Evolutionary conservation across 2,329 filamentous ascomycete species (phyloP), one percentile per base, ranked within the genome.

Genomic region (Dothistroma septosporum): DNA sequence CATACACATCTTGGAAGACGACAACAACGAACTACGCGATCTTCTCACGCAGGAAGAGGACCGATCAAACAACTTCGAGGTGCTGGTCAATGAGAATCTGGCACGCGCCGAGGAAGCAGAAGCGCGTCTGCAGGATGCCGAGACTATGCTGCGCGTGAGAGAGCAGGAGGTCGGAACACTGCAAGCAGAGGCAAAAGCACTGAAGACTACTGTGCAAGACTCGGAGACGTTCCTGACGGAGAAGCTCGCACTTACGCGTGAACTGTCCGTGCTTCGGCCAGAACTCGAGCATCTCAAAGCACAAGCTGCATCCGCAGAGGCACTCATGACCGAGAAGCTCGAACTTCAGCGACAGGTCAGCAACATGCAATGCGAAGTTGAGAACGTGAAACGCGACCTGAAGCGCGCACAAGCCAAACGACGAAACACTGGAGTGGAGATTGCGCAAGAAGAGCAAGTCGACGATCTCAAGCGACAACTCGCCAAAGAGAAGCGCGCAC

Each of bases 291-390:
- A 86, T 69, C 75, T 88, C 14, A 82, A 81, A 64, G 78, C 81
- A 7, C 85, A 88, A 71, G 79, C 79, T 21, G 75, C 78, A 33
- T 79, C 80, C 14, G 85, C 92, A 57, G 87, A 92, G 69, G 82
- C 83, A 1, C 78, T 90, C 11, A 79, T 95, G 16, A 81, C 88
- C 1, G 91, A 96, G 72, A 96, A 95, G 74, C 80, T 93, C 50
- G 83, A 88, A 1, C 77, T 97, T 14, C 87, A 94, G 71, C 87
- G 89, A 52, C 90, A 94, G 75, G 75, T 96, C 31, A 87, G 83
- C 70, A 86, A 87, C 1, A 75, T 92, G 2, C 89, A 96, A 73
- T 86, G 91, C 48, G 89, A 96, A 68, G 81, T 96, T 1, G 90
- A 92, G 65, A 90, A 89, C 66, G 90, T 94, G 72, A 93, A 86